These are phyloP conservation scores for Parascedosporium putredinis DNA, from an alignment of 2,329 filamentous ascomycete species.

Conservation along the genomic window DNA sequence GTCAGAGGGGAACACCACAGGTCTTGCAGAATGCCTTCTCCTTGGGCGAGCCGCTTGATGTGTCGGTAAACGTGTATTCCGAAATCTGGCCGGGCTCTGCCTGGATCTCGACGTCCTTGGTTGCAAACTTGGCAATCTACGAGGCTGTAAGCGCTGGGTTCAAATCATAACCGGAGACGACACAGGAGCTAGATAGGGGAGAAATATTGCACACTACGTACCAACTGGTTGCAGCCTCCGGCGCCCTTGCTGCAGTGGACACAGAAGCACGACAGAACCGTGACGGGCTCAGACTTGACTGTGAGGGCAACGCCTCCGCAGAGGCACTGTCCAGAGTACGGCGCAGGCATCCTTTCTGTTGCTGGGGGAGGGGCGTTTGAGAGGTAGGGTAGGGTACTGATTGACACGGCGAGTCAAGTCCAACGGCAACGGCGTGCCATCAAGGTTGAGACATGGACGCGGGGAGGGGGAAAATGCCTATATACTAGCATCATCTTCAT, in stretches of 20 bases:
- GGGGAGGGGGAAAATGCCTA: no score
- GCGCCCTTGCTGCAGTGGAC: slow-evolving; percentile 12
- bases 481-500: no score
- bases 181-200: not conserved
- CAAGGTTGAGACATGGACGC: no score
- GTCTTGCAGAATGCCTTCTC: slow-evolving; percentile 17
- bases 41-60: slow-evolving; percentile 16
- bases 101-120: slow-evolving; percentile 11
- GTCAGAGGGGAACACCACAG: slow-evolving; percentile 19
- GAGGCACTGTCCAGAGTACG: slow-evolving; percentile 10
- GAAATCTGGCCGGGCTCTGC: slow-evolving; percentile 7
- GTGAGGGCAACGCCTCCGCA: slow-evolving; percentile 11
- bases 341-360: slow-evolving; percentile 8
- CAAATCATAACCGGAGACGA: no score
- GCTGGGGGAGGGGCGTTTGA: not conserved
- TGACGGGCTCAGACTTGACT: slow-evolving; percentile 8
- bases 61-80: slow-evolving; percentile 14
- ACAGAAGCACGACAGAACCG: slow-evolving; percentile 13
- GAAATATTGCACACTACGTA: not conserved
- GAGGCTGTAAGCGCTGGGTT: not conserved
- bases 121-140: slow-evolving; percentile 19
- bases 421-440: no score
- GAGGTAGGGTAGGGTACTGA: no score
- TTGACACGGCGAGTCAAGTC: no score
- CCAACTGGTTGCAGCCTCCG: slow-evolving; percentile 11